Base-by-base conservation (phyloP, 2,329 filamentous ascomycete species). In the Aspergillus chevalieri region DNA sequence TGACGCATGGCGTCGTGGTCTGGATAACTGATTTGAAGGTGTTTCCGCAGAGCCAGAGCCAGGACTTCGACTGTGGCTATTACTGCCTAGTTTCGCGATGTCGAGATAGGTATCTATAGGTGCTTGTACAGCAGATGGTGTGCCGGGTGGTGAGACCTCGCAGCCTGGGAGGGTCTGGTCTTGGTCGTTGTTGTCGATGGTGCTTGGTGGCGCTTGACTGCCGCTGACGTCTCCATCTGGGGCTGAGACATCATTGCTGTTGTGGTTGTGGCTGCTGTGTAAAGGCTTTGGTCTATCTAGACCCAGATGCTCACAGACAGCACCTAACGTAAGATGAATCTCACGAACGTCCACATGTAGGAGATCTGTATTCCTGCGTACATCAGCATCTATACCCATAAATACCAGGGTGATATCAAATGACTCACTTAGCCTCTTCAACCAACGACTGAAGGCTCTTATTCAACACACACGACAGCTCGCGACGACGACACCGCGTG, bases 381-480 rank as follows among this genome's bases (percentile, higher is more conserved):
- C 14, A 44, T 26, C 22, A 28, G 9, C 6, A 43, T 10, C 34
- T 6, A 8, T 9, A 8, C 34, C n/a, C 10, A 15, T n/a, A 33
- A 12, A 15, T 3, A 6, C 15, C 15, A 14, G 24, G 14, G 4
- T 44, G 3, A 14, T n/a, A 26, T 8, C 8, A 26, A 6, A 17
- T n/a, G 42, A 52, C 53, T 44, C 48, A 69, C 52, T 74, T 71
- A 4, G 62, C 64, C 42, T 76, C 72, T 47, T 74, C 69, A 22
- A 76, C 70, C 53, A 76, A 56, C 2, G 72, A 74, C 52, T 69
- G 67, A 44, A 70, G 59, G 46, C 72, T 75, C 47, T 74, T 75
- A 55, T 77, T 76, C 34, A 77, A 58, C 5, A 75, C 69, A 52
- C 75, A 77, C 8, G 72, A 72, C 14, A 76, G 51, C 9, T 68